These are phyloP conservation scores for Alternaria brassicicola DNA, from an alignment of 2,329 filamentous ascomycete species.

Conservation along the genomic window DNA sequence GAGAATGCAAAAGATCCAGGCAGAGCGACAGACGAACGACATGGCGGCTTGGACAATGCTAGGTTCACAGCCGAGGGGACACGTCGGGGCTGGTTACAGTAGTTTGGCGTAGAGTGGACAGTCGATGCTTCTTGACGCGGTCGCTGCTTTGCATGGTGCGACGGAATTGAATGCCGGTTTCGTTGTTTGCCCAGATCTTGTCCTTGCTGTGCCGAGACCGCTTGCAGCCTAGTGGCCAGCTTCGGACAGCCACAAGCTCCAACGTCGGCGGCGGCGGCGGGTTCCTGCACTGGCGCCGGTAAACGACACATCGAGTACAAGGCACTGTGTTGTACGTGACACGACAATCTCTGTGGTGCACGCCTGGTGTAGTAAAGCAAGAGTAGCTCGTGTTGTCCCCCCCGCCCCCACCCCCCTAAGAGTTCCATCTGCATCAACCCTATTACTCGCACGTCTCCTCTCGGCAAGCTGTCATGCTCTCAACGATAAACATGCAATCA, in stretches of 20 bases:
- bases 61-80: conserved; percentile 13
- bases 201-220: neutral
- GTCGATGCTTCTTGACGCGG: neutral
- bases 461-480: neutral
- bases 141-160: neutral
- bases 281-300: conserved; percentile 9
- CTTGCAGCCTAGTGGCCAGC: neutral
- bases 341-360: neutral
- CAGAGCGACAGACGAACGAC: conserved; percentile 24
- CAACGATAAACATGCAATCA: conserved; percentile 14
- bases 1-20: conserved; percentile 26
- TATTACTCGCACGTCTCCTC: neutral
- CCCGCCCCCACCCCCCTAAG: neutral
- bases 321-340: neutral
- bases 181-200: neutral
- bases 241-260: neutral
- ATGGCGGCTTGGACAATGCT: conserved; percentile 23
- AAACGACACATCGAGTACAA: neutral
- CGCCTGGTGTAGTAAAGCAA: neutral
- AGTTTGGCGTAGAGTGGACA: conserved; percentile 10
- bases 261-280: conserved; percentile 1
- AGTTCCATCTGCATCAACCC: neutral
- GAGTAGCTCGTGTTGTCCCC: neutral
- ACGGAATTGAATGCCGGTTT: neutral
- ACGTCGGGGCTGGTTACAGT: conserved; percentile 14